These are phyloP conservation scores for Sclerotiophoma versabilis DNA, from an alignment of 2,329 filamentous ascomycete genomes.

Conservation along the genomic window DNA sequence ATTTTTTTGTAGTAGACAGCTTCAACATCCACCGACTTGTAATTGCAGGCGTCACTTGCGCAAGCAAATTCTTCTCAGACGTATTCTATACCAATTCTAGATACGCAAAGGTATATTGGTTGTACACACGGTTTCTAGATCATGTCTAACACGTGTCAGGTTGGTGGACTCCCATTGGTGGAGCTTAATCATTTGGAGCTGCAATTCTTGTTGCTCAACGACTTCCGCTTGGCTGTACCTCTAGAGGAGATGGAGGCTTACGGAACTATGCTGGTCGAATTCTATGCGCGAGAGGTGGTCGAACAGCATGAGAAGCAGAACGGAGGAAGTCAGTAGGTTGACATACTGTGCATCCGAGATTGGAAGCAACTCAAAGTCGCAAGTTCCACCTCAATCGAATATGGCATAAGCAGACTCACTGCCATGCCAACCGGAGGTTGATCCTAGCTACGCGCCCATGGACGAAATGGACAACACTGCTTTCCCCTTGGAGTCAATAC, in stretches of 20 bases:
- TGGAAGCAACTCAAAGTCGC: neutral
- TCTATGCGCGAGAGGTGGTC: constrained; percentile 91
- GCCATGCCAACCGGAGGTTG: neutral
- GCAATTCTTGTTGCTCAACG: constrained; percentile 93
- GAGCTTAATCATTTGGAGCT: constrained; percentile 96
- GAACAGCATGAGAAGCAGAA: constrained; percentile 59
- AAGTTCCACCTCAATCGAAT: neutral
- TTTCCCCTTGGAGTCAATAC: neutral
- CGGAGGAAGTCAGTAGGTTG: constrained; percentile 14
- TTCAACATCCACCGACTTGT: constrained; percentile 98
- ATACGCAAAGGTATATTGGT: constrained; percentile 86
- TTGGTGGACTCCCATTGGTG: constrained; percentile 87
- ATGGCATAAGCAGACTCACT: neutral
- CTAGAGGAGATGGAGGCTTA: constrained; percentile 97
- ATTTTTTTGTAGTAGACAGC: constrained; percentile 95
- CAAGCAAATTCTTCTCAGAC: constrained; percentile 99
- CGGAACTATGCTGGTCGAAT: constrained; percentile 97
- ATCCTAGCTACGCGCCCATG: neutral
- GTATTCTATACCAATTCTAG: constrained; percentile 99
- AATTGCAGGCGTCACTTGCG: constrained; percentile 95
- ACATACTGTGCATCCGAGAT: neutral
- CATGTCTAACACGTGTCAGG: constrained; percentile 62
- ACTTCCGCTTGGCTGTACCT: constrained; percentile 90
- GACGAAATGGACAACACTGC: neutral
- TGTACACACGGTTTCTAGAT: neutral